Evolutionary conservation across 192 early-diverging fungal species (phyloP).

Genomic region (Tieghemiomyces parasiticus): DNA sequence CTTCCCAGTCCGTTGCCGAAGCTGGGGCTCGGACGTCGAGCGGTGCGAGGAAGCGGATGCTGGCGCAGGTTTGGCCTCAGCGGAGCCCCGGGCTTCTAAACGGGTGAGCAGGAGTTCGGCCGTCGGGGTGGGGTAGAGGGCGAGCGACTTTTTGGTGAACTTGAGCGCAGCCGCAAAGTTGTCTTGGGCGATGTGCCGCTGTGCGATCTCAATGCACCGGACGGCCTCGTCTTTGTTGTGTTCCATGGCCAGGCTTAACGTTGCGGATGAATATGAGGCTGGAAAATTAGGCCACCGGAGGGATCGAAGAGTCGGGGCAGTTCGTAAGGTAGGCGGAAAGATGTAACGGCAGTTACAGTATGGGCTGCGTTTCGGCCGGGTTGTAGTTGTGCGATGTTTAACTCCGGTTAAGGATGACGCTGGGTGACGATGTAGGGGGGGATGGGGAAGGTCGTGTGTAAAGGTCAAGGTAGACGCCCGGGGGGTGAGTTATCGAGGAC

Average conservation of each 20-base stretch:
- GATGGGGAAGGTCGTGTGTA: neutral
- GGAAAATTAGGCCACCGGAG: too few relatives aligned
- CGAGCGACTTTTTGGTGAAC: conserved; percentile 66
- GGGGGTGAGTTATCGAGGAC: too few relatives aligned
- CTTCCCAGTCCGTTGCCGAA: neutral
- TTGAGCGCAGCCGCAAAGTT: conserved; percentile 60
- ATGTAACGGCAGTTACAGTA: neutral
- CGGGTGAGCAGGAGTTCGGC: conserved; percentile 38
- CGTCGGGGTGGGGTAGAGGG: conserved; percentile 57
- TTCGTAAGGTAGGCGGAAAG: neutral
- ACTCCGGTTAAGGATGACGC: too few relatives aligned
- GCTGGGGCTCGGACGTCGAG: conserved; percentile 11
- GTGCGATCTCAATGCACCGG: conserved; percentile 62
- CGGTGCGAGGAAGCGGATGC: conserved; percentile 13
- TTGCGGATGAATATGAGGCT: too few relatives aligned
- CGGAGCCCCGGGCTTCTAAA: conserved; percentile 11
- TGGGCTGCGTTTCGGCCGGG: too few relatives aligned
- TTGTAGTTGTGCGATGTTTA: too few relatives aligned
- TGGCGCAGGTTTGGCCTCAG: conserved; percentile 9
- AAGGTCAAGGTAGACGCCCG: neutral
- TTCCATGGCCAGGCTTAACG: conserved; percentile 32
- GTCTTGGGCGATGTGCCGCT: conserved; percentile 41
- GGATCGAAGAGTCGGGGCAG: too few relatives aligned
- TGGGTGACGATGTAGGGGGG: too few relatives aligned
- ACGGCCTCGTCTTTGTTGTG: conserved; percentile 81